Percentiles rank a stretch among this genome's conserved stretches.
Evolutionary conservation across 352 stramenopile species (phyloP).

Genomic region (Globisporangium acanthophoron): DNA sequence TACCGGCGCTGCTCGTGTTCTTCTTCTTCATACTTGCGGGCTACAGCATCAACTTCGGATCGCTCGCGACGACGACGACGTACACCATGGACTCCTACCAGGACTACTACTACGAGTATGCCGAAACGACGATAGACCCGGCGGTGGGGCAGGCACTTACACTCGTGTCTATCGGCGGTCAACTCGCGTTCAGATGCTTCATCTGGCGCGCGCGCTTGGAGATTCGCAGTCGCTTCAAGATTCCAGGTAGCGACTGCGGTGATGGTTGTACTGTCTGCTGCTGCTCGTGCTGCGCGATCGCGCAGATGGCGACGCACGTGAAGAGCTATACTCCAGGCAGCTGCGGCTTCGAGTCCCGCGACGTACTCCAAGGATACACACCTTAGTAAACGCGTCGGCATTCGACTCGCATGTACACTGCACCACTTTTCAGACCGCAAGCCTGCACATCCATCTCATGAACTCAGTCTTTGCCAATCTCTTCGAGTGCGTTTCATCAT

Average conservation of each 20-base stretch:
- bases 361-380: too few relatives aligned
- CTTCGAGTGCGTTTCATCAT: too few relatives aligned
- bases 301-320: conserved; percentile 27
- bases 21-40: background rate
- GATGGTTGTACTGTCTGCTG: conserved; percentile 12
- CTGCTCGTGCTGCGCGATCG: conserved; percentile 26
- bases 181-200: conserved; percentile 2
- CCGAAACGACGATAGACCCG: too few relatives aligned
- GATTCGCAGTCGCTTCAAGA: conserved; percentile 17
- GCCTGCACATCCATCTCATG: too few relatives aligned
- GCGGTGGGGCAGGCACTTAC: background rate
- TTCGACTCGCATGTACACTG: too few relatives aligned
- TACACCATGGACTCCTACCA: background rate
- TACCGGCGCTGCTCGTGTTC: conserved; percentile 11
- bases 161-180: background rate
- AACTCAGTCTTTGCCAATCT: too few relatives aligned
- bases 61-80: background rate
- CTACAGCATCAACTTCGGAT: background rate
- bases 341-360: conserved; percentile 12
- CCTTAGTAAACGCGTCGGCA: too few relatives aligned
- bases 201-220: conserved; percentile 6
- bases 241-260: conserved; percentile 12
- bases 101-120: too few relatives aligned
- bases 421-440: too few relatives aligned
- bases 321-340: conserved; percentile 20